These are phyloP conservation scores for Kodamaea anthophila DNA, from an alignment of 1,139 yeast genomes.

Conservation along the genomic window DNA sequence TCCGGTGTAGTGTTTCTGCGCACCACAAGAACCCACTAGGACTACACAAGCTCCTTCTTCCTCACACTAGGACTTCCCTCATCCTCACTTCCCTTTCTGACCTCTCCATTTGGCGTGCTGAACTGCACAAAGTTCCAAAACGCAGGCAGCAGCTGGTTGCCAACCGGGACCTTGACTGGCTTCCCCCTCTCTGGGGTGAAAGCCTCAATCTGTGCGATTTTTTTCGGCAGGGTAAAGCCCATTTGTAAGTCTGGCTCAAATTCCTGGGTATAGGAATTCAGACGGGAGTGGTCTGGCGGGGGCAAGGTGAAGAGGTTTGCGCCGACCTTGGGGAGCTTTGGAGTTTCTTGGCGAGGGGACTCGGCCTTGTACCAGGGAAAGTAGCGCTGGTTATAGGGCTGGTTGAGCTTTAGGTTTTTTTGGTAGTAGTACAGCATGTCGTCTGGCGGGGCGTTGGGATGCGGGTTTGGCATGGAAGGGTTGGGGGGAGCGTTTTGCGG, in stretches of 20 bases:
- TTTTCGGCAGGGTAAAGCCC: constrained; percentile 47
- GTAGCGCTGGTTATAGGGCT: constrained; percentile 5
- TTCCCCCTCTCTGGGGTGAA: constrained; percentile 75
- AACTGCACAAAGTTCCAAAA: constrained; percentile 76
- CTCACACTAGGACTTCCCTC: constrained; percentile 36
- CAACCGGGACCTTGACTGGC: constrained; percentile 11
- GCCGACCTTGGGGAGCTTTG: constrained; percentile 32
- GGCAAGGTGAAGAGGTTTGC: constrained; percentile 29
- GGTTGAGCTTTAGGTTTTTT: constrained; percentile 9
- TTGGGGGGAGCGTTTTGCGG: not conserved
- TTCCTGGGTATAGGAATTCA: constrained; percentile 20
- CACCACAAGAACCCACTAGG: too few relatives aligned
- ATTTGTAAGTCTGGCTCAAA: constrained; percentile 23
- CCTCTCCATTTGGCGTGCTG: constrained; percentile 56
- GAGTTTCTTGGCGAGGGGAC: constrained; percentile 15
- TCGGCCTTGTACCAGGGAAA: constrained; percentile 12
- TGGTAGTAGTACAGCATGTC: constrained; percentile 12
- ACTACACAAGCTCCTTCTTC: constrained; percentile 1
- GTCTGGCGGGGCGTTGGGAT: too few relatives aligned
- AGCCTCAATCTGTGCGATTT: constrained; percentile 65
- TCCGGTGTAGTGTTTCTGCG: too few relatives aligned
- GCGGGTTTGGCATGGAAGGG: constrained; percentile 11
- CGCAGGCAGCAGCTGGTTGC: constrained; percentile 60
- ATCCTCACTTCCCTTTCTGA: constrained; percentile 34
- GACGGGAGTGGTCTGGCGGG: constrained; percentile 28